Percentiles rank a stretch among this genome's conserved stretches.
phyloP scores from a whole-genome alignment of 371 early-diverging fungal genomes.

The Vairimorpha ceranae region DNA sequence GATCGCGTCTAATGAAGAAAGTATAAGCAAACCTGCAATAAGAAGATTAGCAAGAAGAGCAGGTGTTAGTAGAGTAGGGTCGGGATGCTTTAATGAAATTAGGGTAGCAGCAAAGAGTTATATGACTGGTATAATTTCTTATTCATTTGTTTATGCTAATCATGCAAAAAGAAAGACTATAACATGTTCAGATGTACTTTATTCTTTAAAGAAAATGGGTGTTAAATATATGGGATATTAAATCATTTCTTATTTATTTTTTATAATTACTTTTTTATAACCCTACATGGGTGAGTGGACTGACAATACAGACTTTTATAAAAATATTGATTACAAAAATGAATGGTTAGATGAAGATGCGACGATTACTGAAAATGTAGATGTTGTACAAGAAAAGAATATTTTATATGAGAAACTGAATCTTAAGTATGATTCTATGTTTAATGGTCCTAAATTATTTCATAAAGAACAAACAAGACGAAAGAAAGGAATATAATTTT shows the following conservation, averaged over 20 bases:
- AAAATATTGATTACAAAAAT: constrained; percentile 11
- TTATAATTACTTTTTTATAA: background rate
- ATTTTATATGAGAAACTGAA: background rate
- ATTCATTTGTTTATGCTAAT: constrained; percentile 93
- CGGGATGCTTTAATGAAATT: constrained; percentile 94
- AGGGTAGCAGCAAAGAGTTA: constrained; percentile 87
- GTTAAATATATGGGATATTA: constrained; percentile 66
- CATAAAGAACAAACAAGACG: constrained; percentile 5
- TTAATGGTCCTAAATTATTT: constrained; percentile 18
- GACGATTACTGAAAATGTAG: background rate
- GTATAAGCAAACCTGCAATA: constrained; percentile 98
- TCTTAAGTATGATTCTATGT: background rate
- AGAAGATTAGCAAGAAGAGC: constrained; percentile 99
- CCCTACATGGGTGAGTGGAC: background rate
- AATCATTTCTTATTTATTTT: constrained; percentile 9
- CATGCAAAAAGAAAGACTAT: constrained; percentile 99
- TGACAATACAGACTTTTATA: constrained; percentile 2
- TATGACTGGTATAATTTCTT: constrained; percentile 90
- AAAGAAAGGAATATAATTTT: background rate
- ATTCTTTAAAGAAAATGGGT: constrained; percentile 93
- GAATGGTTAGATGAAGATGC: background rate
- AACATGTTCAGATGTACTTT: constrained; percentile 78
- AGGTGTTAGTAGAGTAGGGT: constrained; percentile 99
- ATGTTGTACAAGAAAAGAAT: constrained; percentile 2
- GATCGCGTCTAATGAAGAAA: constrained; percentile 60